Conservation (phyloP, 2,329 filamentous ascomycete genomes). For the Lasiodiplodia hormozganensis region DNA sequence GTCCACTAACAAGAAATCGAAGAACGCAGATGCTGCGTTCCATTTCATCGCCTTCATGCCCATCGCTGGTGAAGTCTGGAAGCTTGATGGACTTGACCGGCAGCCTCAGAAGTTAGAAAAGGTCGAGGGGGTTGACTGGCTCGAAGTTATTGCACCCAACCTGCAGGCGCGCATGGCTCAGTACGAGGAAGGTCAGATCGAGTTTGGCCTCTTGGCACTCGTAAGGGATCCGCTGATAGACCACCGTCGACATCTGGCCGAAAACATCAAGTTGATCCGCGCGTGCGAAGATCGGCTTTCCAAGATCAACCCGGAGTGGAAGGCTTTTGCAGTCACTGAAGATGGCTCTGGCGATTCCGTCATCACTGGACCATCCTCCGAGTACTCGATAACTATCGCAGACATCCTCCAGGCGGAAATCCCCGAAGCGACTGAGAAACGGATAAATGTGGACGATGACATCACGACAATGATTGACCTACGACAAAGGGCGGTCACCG, state of each 20-base stretch:
- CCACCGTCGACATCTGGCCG: constrained; percentile 52
- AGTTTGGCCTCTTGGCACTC: constrained; percentile 81
- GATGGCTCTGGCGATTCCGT: constrained; percentile 34
- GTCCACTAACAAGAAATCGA: constrained; percentile 15
- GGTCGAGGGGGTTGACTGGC: constrained; percentile 66
- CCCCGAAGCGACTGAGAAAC: constrained; percentile 30
- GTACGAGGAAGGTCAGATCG: constrained; percentile 65
- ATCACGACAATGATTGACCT: constrained; percentile 35
- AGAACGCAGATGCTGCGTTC: constrained; percentile 66
- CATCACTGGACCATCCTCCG: constrained; percentile 31
- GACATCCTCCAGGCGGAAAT: constrained; percentile 33
- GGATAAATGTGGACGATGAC: constrained; percentile 35
- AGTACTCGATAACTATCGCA: constrained; percentile 37
- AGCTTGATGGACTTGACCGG: constrained; percentile 82
- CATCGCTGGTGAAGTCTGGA: constrained; percentile 77
- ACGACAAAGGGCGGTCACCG: constrained; percentile 38
- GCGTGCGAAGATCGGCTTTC: constrained; percentile 51
- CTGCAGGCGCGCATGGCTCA: constrained; percentile 70
- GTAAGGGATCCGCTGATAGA: constrained; percentile 68
- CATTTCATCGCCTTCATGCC: constrained; percentile 93
- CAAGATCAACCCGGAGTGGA: constrained; percentile 52
- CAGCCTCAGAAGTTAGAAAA: constrained; percentile 59
- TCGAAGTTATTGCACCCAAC: constrained; percentile 66
- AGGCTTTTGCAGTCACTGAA: constrained; percentile 38
- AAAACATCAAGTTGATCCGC: constrained; percentile 55